Base-by-base conservation (phyloP, 176 grass and related monocot species). In the Oryza punctata region DNA sequence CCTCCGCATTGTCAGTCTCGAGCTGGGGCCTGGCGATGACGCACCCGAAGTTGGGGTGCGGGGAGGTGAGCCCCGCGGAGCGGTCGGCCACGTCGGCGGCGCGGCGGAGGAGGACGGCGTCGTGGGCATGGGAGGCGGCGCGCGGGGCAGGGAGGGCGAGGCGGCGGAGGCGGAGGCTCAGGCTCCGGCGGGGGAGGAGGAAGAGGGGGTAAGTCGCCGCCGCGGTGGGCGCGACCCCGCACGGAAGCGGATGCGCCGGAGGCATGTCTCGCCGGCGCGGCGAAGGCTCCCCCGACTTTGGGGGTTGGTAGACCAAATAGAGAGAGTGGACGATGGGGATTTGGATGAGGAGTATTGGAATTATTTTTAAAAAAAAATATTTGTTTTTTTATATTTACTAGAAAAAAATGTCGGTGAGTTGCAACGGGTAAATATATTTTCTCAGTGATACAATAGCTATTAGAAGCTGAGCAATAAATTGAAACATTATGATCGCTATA, bases 1-100 rank as follows among this genome's bases (percentile, higher is more conserved):
- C 65, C 1, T 86, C 84, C 3, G 19, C n/a, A 14, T 67, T 74
- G 50, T 59, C 52, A 21, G 50, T 23, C 74, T 74, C 32, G 23
- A 60, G 1, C 72, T 69, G 61, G 30, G 75, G 47, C 54, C 87
- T 76, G 0, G 90, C 84, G 82, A 98, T 90, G 59, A 98, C 82
- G 82, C 96, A 98, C 0, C 96, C 96, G 64, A 93, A 95, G 89
- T 98, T 98, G 3, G 96, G 96, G 82, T 98, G 96, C 6, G 96
- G 96, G 4, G 87, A 90, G 44, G 90, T 85, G 72, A 82, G 52
- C 37, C 96, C 95, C 7, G 93, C 92, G 41, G 96, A 98, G 75
- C 70, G 84, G 54, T 98, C 96, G 19, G 96, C 96, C 76, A 88
- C 82, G 61, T 88, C 88, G 46, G 96, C 96, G 11, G 92, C 95